Evolutionary conservation across 2,329 filamentous ascomycete genomes (phyloP).

Genomic region (Thermothelomyces thermophilus): DNA sequence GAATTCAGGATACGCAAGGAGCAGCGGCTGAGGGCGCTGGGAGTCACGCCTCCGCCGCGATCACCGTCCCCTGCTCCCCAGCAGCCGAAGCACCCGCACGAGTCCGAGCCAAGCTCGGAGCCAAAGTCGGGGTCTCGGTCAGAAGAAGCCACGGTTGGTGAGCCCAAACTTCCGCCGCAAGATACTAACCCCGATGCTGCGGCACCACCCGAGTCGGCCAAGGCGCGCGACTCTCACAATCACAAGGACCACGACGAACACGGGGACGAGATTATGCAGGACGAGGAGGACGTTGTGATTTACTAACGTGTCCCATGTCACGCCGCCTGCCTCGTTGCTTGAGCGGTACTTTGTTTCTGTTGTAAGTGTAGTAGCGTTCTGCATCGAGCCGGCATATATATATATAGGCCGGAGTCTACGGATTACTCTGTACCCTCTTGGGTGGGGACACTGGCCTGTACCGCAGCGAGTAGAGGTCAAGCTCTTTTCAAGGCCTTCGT

Average conservation of each 20-base stretch:
- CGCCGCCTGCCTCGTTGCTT: neutral
- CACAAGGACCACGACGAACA: slow-evolving; percentile 57
- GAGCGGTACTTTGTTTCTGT: neutral
- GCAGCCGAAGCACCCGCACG: neutral
- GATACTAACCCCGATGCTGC: slow-evolving; percentile 31
- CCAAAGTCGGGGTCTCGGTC: slow-evolving; percentile 22
- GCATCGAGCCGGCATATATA: neutral
- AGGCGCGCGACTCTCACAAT: slow-evolving; percentile 21
- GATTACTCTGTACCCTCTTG: neutral
- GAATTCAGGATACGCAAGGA: slow-evolving; percentile 51
- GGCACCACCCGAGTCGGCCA: slow-evolving; percentile 35
- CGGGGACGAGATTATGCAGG: slow-evolving; percentile 73
- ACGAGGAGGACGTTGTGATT: slow-evolving; percentile 84
- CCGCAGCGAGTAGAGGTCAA: too few relatives aligned
- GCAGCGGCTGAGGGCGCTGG: slow-evolving; percentile 35
- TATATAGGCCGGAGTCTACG: neutral
- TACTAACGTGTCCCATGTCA: slow-evolving; percentile 49
- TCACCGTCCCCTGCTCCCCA: slow-evolving; percentile 14
- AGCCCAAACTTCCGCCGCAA: slow-evolving; percentile 34
- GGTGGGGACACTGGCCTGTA: too few relatives aligned
- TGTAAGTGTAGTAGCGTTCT: slow-evolving; percentile 4
- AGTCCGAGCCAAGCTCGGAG: neutral
- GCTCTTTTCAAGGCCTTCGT: neutral
- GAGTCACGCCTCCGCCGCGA: slow-evolving; percentile 26
- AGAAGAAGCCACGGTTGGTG: slow-evolving; percentile 34